Percentiles rank a stretch among this genome's conserved stretches.
Evolutionary conservation across 208 protist genomes (phyloP).

Genomic region (Trypanosoma grayi): DNA sequence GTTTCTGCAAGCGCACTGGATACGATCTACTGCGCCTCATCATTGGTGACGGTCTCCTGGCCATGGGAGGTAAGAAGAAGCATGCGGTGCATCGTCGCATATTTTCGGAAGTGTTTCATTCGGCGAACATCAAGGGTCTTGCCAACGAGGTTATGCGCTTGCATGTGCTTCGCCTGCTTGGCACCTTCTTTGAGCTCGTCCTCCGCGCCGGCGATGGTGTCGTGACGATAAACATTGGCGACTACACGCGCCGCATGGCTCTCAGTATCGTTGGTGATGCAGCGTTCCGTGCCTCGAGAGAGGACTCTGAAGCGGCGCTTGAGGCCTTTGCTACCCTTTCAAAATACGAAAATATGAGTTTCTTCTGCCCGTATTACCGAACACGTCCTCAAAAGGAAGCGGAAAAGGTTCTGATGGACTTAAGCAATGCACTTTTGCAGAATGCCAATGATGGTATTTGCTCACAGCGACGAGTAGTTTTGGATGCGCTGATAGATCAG

Average conservation of each 20-base stretch:
- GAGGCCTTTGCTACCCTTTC: constrained; percentile 39
- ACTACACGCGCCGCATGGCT: constrained; percentile 47
- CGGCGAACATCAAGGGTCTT: constrained; percentile 40
- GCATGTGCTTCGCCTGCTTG: constrained; percentile 41
- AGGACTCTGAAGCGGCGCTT: constrained; percentile 36
- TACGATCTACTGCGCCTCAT: constrained; percentile 54
- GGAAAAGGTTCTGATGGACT: constrained; percentile 24
- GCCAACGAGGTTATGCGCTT: constrained; percentile 43
- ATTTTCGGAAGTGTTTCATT: constrained; percentile 37
- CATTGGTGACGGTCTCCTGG: constrained; percentile 47
- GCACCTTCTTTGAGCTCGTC: constrained; percentile 27
- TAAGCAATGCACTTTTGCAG: constrained; percentile 33
- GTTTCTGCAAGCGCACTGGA: constrained; percentile 39
- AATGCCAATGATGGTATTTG: constrained; percentile 2
- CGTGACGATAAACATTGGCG: constrained; percentile 36
- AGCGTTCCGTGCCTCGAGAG: constrained; percentile 41
- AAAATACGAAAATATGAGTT: constrained; percentile 45
- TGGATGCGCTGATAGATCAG: constrained; percentile 47
- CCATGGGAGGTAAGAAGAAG: constrained; percentile 40
- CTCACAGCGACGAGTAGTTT: constrained; percentile 26
- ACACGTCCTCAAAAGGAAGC: constrained; percentile 35
- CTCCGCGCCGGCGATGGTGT: constrained; percentile 27
- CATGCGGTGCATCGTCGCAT: constrained; percentile 43
- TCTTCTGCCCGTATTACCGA: constrained; percentile 53
- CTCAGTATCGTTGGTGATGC: constrained; percentile 46